Conservation (phyloP, 1,284 basidiomycete genomes). For the Jaminaea rosea region DNA sequence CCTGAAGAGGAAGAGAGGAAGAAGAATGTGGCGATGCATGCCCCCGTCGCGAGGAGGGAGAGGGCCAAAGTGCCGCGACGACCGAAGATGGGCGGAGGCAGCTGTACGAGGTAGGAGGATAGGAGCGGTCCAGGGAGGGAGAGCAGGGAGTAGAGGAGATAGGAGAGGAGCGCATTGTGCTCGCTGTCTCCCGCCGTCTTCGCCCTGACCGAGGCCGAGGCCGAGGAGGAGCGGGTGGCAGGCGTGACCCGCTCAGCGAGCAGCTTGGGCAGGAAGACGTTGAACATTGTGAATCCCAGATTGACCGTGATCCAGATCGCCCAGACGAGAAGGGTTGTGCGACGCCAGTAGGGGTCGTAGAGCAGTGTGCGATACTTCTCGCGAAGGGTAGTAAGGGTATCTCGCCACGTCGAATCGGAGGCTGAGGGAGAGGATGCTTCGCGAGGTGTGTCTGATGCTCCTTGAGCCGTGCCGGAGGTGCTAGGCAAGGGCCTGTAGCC, state of each 20-base stretch:
- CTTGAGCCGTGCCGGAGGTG: too few relatives aligned
- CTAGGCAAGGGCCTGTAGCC: too few relatives aligned
- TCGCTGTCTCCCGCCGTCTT: not conserved
- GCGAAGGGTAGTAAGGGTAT: not conserved
- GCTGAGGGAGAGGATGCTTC: too few relatives aligned
- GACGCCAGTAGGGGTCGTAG: conserved; percentile 69
- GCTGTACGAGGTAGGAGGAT: conserved; percentile 80
- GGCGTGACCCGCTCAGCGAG: conserved; percentile 56
- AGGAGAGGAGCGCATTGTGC: too few relatives aligned
- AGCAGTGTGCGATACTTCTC: conserved; percentile 59
- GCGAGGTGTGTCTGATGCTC: too few relatives aligned
- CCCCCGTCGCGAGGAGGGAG: conserved; percentile 23
- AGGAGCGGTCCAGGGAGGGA: conserved; percentile 53
- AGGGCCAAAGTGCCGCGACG: conserved; percentile 58
- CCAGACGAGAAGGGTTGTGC: conserved; percentile 62
- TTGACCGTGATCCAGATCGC: conserved; percentile 37
- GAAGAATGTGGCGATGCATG: conserved; percentile 25
- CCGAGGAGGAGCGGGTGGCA: not conserved
- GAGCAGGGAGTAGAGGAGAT: conserved; percentile 34
- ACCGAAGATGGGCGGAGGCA: conserved; percentile 59
- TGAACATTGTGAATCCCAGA: conserved; percentile 86
- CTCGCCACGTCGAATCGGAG: too few relatives aligned
- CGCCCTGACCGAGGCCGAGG: conserved; percentile 1
- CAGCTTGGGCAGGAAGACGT: conserved; percentile 85
- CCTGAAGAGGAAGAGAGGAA: too few relatives aligned